phyloP scores from a whole-genome alignment of 768 basidiomycete genomes.

The Termitomyces eurrhizus region DNA sequence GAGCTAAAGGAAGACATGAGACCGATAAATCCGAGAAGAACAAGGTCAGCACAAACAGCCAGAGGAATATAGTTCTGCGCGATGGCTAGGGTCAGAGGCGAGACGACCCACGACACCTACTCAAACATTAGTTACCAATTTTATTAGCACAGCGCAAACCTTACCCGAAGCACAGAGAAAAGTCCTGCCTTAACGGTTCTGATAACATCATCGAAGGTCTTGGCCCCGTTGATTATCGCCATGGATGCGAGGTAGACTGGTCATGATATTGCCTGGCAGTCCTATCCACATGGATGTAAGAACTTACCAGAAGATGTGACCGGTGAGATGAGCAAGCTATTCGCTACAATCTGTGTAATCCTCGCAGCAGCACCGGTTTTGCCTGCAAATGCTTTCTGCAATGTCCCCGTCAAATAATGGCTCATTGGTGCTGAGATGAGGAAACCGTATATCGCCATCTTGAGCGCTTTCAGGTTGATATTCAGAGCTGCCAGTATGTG shows the following conservation, averaged over 20 bases:
- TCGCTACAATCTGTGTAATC: conserved; percentile 70
- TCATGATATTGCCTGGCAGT: neutral
- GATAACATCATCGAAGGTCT: conserved; percentile 55
- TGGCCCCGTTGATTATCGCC: conserved; percentile 82
- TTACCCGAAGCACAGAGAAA: conserved; percentile 67
- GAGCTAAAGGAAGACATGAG: conserved; percentile 38
- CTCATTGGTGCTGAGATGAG: conserved; percentile 79
- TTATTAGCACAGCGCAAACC: conserved; percentile 13
- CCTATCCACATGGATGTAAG: neutral
- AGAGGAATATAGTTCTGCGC: conserved; percentile 80
- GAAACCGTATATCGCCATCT: conserved; percentile 84
- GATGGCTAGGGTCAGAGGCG: conserved; percentile 67
- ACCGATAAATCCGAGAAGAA: neutral
- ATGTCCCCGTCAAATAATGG: conserved; percentile 65
- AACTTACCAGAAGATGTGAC: conserved; percentile 65
- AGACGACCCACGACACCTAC: conserved; percentile 80
- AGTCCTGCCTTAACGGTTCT: conserved; percentile 72
- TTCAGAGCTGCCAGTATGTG: conserved; percentile 54
- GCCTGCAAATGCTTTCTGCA: conserved; percentile 78
- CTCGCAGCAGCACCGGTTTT: conserved; percentile 60
- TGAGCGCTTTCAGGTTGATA: conserved; percentile 67
- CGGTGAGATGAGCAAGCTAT: conserved; percentile 73
- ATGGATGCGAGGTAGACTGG: conserved; percentile 73
- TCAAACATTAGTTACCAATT: neutral
- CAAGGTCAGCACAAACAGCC: conserved; percentile 43